phyloP scores from a whole-genome alignment of 768 basidiomycete species.

The Auricularia sp. region DNA sequence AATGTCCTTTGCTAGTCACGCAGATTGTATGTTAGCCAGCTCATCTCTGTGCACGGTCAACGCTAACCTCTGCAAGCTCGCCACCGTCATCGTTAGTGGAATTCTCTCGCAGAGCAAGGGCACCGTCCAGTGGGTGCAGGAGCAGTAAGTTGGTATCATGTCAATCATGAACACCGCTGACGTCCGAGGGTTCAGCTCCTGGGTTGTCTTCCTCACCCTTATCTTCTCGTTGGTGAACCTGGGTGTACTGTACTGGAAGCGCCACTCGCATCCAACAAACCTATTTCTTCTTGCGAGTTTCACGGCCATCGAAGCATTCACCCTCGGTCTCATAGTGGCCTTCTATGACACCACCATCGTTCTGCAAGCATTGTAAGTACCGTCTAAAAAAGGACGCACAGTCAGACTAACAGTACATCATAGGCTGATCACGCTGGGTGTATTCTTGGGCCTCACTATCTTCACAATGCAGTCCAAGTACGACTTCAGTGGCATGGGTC shows the following conservation, averaged over 20 bases:
- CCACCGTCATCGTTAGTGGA: slow-evolving; percentile 73
- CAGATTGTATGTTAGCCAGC: neutral
- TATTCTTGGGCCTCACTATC: slow-evolving; percentile 87
- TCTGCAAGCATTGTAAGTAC: slow-evolving; percentile 71
- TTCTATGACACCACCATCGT: slow-evolving; percentile 67
- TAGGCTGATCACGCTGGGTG: slow-evolving; percentile 79
- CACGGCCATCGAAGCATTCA: slow-evolving; percentile 84
- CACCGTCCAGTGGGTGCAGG: slow-evolving; percentile 60
- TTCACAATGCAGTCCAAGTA: slow-evolving; percentile 97
- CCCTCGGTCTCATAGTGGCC: slow-evolving; percentile 76
- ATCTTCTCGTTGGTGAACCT: slow-evolving; percentile 65
- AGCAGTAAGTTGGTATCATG: slow-evolving; percentile 39
- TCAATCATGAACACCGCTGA: too few species aligned
- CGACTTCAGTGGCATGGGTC: slow-evolving; percentile 88
- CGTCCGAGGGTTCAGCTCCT: slow-evolving; percentile 35
- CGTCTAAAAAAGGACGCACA: neutral
- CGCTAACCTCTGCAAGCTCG: slow-evolving; percentile 30
- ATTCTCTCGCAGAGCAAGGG: slow-evolving; percentile 52
- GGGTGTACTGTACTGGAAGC: slow-evolving; percentile 41
- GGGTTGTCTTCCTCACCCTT: slow-evolving; percentile 73
- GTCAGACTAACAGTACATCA: neutral
- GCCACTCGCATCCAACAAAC: slow-evolving; percentile 84
- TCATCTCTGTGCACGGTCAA: neutral
- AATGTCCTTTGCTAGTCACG: neutral
- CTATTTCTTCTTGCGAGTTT: slow-evolving; percentile 76